Percentiles rank a stretch among this genome's conserved stretches.
phyloP scores from a whole-genome alignment of 225 moss, liverwort and hornwort genomes.

The Neckera pumila region DNA sequence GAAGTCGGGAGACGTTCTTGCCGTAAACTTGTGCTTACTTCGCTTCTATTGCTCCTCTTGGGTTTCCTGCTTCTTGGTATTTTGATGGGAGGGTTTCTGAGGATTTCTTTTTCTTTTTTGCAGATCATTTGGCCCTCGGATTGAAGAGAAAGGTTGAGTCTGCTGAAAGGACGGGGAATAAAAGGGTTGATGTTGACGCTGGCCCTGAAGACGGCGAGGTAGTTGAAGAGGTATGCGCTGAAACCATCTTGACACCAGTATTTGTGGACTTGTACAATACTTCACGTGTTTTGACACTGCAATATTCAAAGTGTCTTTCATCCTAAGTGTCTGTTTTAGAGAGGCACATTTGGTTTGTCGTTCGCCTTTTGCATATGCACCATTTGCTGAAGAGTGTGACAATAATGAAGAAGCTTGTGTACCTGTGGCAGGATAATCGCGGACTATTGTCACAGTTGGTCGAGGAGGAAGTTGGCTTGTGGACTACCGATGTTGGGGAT shows the following conservation, averaged over 20 bases:
- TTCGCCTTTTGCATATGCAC: not conserved
- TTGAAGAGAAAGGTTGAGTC: not conserved
- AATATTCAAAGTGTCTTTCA: not conserved
- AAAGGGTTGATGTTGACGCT: conserved; percentile 6
- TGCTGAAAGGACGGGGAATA: not conserved
- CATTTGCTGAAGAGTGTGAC: not conserved
- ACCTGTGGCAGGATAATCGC: conserved; percentile 33
- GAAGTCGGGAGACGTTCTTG: not conserved
- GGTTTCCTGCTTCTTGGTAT: not conserved
- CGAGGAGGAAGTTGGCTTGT: conserved; percentile 94
- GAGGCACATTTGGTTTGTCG: not conserved
- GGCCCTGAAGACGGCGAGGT: conserved; percentile 51
- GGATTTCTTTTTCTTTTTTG: not conserved
- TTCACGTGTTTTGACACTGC: not conserved
- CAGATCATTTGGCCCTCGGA: not conserved
- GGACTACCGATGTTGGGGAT: conserved; percentile 90
- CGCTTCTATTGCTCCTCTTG: not conserved
- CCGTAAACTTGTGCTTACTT: not conserved
- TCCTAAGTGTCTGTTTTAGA: not conserved
- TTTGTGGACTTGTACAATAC: not conserved
- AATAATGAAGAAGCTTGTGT: not conserved
- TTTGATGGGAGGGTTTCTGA: not conserved
- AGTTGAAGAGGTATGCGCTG: conserved; percentile 22
- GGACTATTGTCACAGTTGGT: conserved; percentile 67
- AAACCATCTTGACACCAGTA: not conserved